A percentile compares a stretch with the other conserved stretches of the same genome.
These are phyloP conservation scores for Ailanthus altissimus DNA, from an alignment of 345 rosid species.

Conservation along the genomic window DNA sequence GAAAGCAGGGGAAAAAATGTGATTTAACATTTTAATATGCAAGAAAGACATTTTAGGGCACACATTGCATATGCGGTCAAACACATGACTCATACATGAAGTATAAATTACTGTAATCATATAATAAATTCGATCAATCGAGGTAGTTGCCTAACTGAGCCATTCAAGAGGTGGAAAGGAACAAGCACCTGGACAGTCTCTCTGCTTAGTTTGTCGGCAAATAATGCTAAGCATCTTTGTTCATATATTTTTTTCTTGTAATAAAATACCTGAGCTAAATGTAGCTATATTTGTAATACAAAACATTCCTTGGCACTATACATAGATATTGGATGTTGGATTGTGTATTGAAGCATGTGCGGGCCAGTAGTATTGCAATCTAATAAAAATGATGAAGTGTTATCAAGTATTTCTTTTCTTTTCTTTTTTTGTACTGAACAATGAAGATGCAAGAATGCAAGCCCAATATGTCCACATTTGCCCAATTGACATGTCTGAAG, in stretches of 20 bases:
- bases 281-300: neutral
- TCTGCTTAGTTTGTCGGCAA: neutral
- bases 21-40: too few species aligned
- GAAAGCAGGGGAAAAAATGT: neutral
- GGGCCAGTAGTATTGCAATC: neutral
- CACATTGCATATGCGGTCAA: neutral
- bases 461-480: neutral
- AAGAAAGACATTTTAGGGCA: too few species aligned
- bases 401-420: neutral
- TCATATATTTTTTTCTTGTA: neutral
- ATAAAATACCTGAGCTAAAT: neutral
- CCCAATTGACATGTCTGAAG: too few species aligned
- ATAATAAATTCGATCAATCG: neutral
- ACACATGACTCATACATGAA: neutral
- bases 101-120: neutral
- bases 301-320: neutral
- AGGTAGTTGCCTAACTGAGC: neutral
- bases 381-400: neutral
- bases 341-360: neutral
- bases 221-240: neutral
- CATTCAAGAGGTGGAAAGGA: neutral
- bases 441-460: neutral
- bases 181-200: neutral
- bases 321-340: neutral
- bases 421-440: neutral